Conservation (phyloP, 345 rosid genomes). For the Brassica rapa region DNA sequence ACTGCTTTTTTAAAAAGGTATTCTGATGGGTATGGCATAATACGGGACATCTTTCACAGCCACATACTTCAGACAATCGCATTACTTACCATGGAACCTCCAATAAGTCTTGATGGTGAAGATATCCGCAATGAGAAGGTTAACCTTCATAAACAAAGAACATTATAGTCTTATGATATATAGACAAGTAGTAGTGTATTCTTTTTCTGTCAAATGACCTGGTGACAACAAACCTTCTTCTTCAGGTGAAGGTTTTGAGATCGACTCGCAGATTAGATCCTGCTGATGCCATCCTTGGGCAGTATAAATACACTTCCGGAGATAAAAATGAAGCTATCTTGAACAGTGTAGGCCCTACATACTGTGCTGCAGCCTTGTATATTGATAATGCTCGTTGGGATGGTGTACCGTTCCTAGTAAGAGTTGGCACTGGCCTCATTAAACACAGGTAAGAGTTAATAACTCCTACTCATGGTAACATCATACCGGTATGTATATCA, state of each 20-base stretch:
- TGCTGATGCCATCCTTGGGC: slow-evolving; percentile 70
- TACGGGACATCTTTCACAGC: slow-evolving; percentile 70
- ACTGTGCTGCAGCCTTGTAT: slow-evolving; percentile 68
- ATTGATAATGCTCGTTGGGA: slow-evolving; percentile 91
- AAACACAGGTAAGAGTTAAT: slow-evolving; percentile 57
- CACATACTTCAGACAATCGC: slow-evolving; percentile 78
- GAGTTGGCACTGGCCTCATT: slow-evolving; percentile 72
- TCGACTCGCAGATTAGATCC: slow-evolving; percentile 60
- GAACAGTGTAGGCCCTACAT: slow-evolving; percentile 57
- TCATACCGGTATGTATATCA: background rate
- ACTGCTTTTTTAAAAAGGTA: slow-evolving; percentile 43
- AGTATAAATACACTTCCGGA: slow-evolving; percentile 54
- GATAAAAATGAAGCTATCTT: slow-evolving; percentile 45
- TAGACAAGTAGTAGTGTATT: background rate
- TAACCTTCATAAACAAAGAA: slow-evolving; percentile 12
- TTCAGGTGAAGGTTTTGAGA: slow-evolving; percentile 73
- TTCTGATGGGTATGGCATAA: slow-evolving; percentile 80
- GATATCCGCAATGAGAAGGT: slow-evolving; percentile 84
- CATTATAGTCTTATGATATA: background rate
- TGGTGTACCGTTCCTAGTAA: slow-evolving; percentile 71
- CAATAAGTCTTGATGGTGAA: slow-evolving; percentile 77
- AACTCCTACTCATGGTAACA: slow-evolving; percentile 5
- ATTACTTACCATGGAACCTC: slow-evolving; percentile 87
- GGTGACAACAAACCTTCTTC: slow-evolving; percentile 22
- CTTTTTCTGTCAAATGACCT: slow-evolving; percentile 14